Conservation (phyloP, 352 stramenopile genomes). For the Phytophthora boehmeriae region DNA sequence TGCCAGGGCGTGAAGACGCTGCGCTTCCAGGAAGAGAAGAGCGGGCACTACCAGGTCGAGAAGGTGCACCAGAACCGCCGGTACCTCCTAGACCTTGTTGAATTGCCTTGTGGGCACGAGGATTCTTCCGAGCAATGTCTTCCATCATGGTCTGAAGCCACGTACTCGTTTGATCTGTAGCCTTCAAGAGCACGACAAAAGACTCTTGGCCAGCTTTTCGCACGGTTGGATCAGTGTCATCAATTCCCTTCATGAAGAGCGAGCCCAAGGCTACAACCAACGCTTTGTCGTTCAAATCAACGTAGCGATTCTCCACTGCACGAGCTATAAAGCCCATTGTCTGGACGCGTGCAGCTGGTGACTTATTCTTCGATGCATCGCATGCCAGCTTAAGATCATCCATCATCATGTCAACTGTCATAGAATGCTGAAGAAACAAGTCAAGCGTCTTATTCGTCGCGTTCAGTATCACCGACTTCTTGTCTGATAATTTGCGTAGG, state of each 20-base stretch:
- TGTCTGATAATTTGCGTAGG: slow-evolving; percentile 87
- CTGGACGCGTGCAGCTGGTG: slow-evolving; percentile 77
- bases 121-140: slow-evolving; percentile 72
- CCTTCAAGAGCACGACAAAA: slow-evolving; percentile 64
- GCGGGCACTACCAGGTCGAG: slow-evolving; percentile 35
- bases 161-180: slow-evolving; percentile 45
- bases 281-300: slow-evolving; percentile 66
- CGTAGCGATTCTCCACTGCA: slow-evolving; percentile 70
- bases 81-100: slow-evolving; percentile 47
- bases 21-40: slow-evolving; percentile 36
- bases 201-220: slow-evolving; percentile 76
- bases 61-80: slow-evolving; percentile 30
- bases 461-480: slow-evolving; percentile 84
- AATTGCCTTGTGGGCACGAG: slow-evolving; percentile 74
- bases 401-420: slow-evolving; percentile 90
- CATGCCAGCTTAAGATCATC: slow-evolving; percentile 79
- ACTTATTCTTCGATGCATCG: slow-evolving; percentile 84
- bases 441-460: slow-evolving; percentile 87
- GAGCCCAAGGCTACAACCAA: slow-evolving; percentile 69
- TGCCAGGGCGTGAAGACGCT: slow-evolving; percentile 26
- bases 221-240: slow-evolving; percentile 83
- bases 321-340: slow-evolving; percentile 72
- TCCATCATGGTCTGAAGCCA: slow-evolving; percentile 72
- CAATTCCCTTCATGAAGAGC: slow-evolving; percentile 66
- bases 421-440: slow-evolving; percentile 76